Evolutionary conservation across 73 alveolate species (phyloP).

Genomic region (Blepharisma stoltei): DNA sequence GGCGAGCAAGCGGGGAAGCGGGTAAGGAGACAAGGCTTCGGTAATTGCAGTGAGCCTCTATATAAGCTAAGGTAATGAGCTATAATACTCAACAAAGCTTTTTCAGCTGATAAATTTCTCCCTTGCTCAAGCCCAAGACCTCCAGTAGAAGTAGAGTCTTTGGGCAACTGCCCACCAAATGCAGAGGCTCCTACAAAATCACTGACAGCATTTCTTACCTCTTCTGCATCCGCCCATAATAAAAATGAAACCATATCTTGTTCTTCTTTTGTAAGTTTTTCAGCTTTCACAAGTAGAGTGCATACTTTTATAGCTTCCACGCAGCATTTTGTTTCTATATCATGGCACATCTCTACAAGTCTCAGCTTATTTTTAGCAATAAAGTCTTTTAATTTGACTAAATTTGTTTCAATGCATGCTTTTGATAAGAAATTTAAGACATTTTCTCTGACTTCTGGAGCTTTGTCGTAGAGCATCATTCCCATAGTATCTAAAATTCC

Average conservation of each 20-base stretch:
- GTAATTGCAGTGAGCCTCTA: too few relatives aligned
- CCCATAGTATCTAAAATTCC: not conserved
- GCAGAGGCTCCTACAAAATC: not conserved
- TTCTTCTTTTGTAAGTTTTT: not conserved
- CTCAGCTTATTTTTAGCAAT: not conserved
- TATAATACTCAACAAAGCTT: not conserved
- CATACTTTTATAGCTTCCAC: conserved; percentile 3
- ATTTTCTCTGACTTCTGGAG: conserved; percentile 10
- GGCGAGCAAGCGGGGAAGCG: too few relatives aligned
- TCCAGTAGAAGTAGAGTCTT: not conserved
- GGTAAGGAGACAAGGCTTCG: too few relatives aligned
- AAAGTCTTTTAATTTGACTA: not conserved
- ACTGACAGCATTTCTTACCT: conserved; percentile 4
- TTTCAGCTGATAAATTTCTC: not conserved
- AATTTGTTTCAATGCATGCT: not conserved
- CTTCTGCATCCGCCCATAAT: conserved; percentile 12
- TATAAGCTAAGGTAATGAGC: too few relatives aligned
- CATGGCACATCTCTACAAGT: conserved; percentile 14
- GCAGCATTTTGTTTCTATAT: conserved; percentile 8
- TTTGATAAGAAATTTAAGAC: not conserved
- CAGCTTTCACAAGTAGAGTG: not conserved
- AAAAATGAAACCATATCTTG: conserved; percentile 4
- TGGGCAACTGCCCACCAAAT: not conserved
- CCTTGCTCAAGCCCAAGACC: conserved; percentile 18
- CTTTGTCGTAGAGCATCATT: not conserved